phyloP scores from a whole-genome alignment of 345 rosid genomes.

The Ricinus communis region DNA sequence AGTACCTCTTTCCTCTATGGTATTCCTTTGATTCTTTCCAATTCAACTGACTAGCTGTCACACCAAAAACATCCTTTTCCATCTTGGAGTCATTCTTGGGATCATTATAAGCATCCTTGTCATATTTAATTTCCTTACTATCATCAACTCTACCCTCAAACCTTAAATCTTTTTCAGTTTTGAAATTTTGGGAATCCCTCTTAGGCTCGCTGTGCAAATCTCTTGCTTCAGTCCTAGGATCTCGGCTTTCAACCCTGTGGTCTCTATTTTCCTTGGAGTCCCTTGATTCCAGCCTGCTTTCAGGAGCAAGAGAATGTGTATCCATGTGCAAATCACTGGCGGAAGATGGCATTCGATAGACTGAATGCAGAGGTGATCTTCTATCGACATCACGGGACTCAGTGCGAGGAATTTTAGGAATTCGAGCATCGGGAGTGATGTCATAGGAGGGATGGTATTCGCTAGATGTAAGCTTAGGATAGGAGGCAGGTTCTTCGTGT shows the following conservation, averaged over 20 bases:
- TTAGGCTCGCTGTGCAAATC: slow-evolving; percentile 58
- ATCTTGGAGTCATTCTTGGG: slow-evolving; percentile 55
- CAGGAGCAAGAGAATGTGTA: slow-evolving; percentile 40
- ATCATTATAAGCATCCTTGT: slow-evolving; percentile 54
- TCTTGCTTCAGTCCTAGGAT: slow-evolving; percentile 57
- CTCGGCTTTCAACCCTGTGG: slow-evolving; percentile 52
- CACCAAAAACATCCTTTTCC: slow-evolving; percentile 63
- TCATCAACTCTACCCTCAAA: slow-evolving; percentile 66
- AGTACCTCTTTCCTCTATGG: slow-evolving; percentile 69
- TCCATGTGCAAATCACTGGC: slow-evolving; percentile 62
- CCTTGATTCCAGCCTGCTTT: slow-evolving; percentile 55
- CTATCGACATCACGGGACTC: slow-evolving; percentile 73
- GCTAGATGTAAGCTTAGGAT: slow-evolving; percentile 55
- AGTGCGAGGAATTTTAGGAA: slow-evolving; percentile 56
- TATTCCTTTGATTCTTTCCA: slow-evolving; percentile 92
- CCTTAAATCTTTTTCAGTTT: slow-evolving; percentile 67
- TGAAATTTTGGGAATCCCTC: slow-evolving; percentile 70
- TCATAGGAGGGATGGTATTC: slow-evolving; percentile 65
- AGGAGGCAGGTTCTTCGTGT: slow-evolving; percentile 61
- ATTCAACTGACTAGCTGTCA: slow-evolving; percentile 45
- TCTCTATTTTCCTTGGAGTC: slow-evolving; percentile 66
- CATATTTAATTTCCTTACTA: slow-evolving; percentile 60
- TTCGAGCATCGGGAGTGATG: slow-evolving; percentile 52
- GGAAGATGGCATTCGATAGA: slow-evolving; percentile 51
- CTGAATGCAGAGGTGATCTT: slow-evolving; percentile 71